Conservation (phyloP, 129 eudicot genomes). For the Centella asiatica region DNA sequence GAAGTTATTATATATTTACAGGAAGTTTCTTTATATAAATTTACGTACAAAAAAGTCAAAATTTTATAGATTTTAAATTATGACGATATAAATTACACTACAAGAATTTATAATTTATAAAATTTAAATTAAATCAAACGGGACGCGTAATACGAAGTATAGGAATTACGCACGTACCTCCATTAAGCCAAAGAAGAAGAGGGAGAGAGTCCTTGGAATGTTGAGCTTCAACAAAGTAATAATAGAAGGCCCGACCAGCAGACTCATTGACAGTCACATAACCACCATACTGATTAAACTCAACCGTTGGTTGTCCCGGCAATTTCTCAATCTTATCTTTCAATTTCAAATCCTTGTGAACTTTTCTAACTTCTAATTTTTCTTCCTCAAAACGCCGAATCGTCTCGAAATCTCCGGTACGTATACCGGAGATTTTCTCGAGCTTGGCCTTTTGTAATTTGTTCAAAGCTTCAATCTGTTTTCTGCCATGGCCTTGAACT, state of each 20-base stretch:
- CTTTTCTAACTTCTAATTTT: too few relatives aligned
- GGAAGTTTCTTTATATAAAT: too few relatives aligned
- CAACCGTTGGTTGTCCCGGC: background rate
- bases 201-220: slow-evolving; percentile 32
- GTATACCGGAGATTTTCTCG: too few relatives aligned
- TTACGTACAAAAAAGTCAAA: too few relatives aligned
- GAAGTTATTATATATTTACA: too few relatives aligned
- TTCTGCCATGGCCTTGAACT: too few relatives aligned
- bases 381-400: background rate
- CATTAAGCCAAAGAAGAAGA: slow-evolving; percentile 95
- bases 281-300: slow-evolving; percentile 30
- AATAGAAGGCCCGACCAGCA: slow-evolving; percentile 67
- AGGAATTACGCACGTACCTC: slow-evolving; percentile 38
- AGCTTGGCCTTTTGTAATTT: too few relatives aligned
- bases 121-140: background rate
- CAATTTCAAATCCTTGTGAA: background rate
- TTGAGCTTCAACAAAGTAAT: slow-evolving; percentile 72
- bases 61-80: too few relatives aligned
- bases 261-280: slow-evolving; percentile 54
- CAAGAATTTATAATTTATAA: background rate
- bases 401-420: too few relatives aligned
- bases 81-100: too few relatives aligned
- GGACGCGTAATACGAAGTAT: background rate
- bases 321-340: background rate
- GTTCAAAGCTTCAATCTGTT: too few relatives aligned